These are phyloP conservation scores for Xanthoconium purpureum DNA, from an alignment of 768 basidiomycete species.

Conservation along the genomic window DNA sequence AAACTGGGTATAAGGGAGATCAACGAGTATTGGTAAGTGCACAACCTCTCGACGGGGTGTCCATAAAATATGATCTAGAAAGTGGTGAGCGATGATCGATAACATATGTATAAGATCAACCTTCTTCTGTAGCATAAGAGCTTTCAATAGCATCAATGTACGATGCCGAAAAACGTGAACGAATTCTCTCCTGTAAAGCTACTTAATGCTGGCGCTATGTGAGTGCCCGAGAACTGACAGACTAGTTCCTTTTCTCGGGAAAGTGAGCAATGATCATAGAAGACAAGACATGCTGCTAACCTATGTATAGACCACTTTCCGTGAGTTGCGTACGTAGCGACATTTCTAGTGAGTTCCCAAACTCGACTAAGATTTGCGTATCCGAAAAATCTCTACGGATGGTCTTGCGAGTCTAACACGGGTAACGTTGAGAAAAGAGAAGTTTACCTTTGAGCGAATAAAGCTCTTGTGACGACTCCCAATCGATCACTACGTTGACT, in stretches of 20 bases:
- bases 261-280: constrained; percentile 6
- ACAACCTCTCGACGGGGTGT: constrained; percentile 92
- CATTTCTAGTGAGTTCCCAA: constrained; percentile 71
- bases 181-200: constrained; percentile 68
- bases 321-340: constrained; percentile 79
- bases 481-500: constrained; percentile 70
- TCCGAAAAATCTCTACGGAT: constrained; percentile 76
- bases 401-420: background rate
- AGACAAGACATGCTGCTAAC: constrained; percentile 40
- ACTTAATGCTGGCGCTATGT: background rate
- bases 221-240: constrained; percentile 42
- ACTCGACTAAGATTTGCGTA: constrained; percentile 85
- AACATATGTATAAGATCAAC: constrained; percentile 40
- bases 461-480: constrained; percentile 88
- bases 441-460: constrained; percentile 75
- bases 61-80: constrained; percentile 92
- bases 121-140: constrained; percentile 89
- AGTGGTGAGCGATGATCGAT: constrained; percentile 7
- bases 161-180: constrained; percentile 92
- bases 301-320: constrained; percentile 94
- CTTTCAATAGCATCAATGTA: constrained; percentile 90
- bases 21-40: constrained; percentile 98
- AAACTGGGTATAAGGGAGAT: constrained; percentile 86
- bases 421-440: background rate
- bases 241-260: constrained; percentile 56